Base-by-base conservation (phyloP, 768 basidiomycete genomes). In the Russula sp. region DNA sequence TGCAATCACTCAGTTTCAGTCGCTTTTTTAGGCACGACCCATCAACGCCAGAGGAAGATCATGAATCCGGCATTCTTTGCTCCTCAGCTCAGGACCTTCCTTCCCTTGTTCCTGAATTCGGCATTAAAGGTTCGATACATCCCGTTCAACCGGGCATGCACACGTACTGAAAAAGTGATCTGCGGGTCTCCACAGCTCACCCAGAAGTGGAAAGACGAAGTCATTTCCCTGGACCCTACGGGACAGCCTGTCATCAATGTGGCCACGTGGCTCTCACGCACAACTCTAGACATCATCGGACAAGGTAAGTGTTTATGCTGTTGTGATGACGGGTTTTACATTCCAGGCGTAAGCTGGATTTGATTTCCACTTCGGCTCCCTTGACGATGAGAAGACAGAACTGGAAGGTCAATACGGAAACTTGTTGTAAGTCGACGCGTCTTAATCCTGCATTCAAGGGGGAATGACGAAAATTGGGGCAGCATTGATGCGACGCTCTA, bases 31-130 rank as follows among this genome's bases (percentile, higher is more conserved):
- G 69, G 67, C 32, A 49, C 63, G 29, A 46, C 61, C 39, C 70
- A 71, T 47, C 58, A 58, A 45, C 70, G 70, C 16, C 66, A 67
- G 39, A 66, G 70, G 50, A 71, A 65, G 59, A 65, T 69, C 58
- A 70, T 71, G 70, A 67, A 67, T 11, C 69, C 69, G 1, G 69
- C 70, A n/a, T 71, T 71, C 64, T 67, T 62, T 14, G 67, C 70
- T 9, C 56, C 65, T 42, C 70, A 70, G 41, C 62, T 71, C 32
- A 65, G 55, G 47, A 61, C 68, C 3, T 71, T 69, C 67, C 62
- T 71, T 43, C 68, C 70, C 13, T 52, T 69, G 47, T 71, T 71
- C 65, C 62, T 64, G 9, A 42, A 58, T 32, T 53, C 61, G 2
- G 53, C 57, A 2, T 25, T 35, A 35, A 64, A 48, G 65, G 65